phyloP scores from a whole-genome alignment of 805 yeast species.

The Sugiyamaella floridensis region DNA sequence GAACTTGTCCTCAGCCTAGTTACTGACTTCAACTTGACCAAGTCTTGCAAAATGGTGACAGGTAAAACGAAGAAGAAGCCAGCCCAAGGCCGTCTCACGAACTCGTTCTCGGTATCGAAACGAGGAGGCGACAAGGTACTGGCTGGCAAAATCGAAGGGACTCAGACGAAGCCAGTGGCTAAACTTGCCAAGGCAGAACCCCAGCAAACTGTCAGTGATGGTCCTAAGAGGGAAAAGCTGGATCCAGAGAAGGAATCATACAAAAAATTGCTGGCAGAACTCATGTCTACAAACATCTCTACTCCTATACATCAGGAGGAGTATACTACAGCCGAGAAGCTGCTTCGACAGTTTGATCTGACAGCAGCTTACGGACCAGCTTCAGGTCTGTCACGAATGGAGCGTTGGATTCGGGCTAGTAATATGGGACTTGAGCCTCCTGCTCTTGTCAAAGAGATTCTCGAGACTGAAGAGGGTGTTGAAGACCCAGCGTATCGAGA shows the following conservation, averaged over 20 bases:
- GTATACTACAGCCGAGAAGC: constrained; percentile 23
- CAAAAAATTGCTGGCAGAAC: constrained; percentile 1
- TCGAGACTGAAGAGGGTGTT: constrained; percentile 23
- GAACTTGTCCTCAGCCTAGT: neutral
- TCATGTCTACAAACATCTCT: constrained; percentile 4
- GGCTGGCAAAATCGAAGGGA: neutral
- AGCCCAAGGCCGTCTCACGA: constrained; percentile 7
- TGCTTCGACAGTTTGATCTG: constrained; percentile 32
- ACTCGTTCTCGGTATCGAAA: constrained; percentile 10
- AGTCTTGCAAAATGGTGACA: neutral
- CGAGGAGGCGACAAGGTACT: neutral
- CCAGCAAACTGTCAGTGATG: neutral
- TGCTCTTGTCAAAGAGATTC: constrained; percentile 24
- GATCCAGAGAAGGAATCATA: constrained; percentile 4
- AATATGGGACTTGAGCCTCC: constrained; percentile 35
- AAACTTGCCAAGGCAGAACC: neutral
- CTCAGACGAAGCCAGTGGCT: neutral
- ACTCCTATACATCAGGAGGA: constrained; percentile 30
- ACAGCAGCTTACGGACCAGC: constrained; percentile 33
- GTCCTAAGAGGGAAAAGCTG: neutral
- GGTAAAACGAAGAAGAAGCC: neutral
- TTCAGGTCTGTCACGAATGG: constrained; percentile 33
- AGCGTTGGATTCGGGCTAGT: constrained; percentile 35
- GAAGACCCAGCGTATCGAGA: constrained; percentile 17
- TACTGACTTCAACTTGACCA: neutral